Base-by-base conservation (phyloP, 2,329 filamentous ascomycete species). In the Neonectria neomacrospora region DNA sequence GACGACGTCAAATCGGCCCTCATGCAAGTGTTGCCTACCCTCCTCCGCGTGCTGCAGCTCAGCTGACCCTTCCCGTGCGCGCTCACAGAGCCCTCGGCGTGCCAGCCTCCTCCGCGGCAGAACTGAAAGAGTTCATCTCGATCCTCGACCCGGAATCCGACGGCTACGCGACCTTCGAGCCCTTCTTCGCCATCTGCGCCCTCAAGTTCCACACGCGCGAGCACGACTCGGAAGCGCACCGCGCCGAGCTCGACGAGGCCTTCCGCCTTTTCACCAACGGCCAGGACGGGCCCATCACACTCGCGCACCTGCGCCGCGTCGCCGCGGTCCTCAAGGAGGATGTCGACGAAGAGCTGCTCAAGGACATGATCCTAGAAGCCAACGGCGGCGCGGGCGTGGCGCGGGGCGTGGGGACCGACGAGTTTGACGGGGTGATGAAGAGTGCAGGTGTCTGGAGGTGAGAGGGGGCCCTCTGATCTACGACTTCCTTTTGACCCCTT, bases 341-440 rank as follows among this genome's bases (percentile, higher is more conserved):
- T 65, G 90, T 97, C 23, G 87, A 88, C 63, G 96, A 98, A 73
- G 90, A 93, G 52, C 80, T 97, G 74, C 81, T 99, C 74, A 88
- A 88, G 80, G 94, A 97, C 81, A 99, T 99, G 96, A 91, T 99
- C 61, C 82, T 94, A 52, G 95, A 98, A 83, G 96, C 95, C 52
- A 97, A 96, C 78, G 92, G 92, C 3, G 93, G 92, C 1, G 88
- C 85, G 4, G 90, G 91, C 16, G 86, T 91, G 11, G 87, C 83
- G 39, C 86, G 83, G 60, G 93, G 91, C 8, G 95, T 97, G 10
- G 87, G 83, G 42, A 82, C 90, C 74, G 90, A 91, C 55, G 93
- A 97, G 74, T 97, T 97, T 79, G 91, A 94, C 78, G 87, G 87
- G 58, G 92, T 97, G 5, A 95, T 97, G 93, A 87, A 84, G 68